Conservation (phyloP, 2,329 filamentous ascomycete species). For the Chrysoporthe deuterocubensis region DNA sequence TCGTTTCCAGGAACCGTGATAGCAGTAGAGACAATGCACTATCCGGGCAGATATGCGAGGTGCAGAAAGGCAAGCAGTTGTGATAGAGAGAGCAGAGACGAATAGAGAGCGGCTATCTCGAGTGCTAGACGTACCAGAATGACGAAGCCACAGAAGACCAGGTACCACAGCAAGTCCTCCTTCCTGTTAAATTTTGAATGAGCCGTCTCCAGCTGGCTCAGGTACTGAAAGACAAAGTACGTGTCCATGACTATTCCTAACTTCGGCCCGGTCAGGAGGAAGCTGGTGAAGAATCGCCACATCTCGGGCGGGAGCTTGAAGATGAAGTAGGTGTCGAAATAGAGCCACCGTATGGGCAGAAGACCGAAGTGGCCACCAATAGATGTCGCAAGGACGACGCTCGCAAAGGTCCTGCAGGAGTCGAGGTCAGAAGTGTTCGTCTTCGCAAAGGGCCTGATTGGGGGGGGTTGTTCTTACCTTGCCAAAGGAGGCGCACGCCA, state of each 20-base stretch:
- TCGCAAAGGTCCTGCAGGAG: slow-evolving; percentile 65
- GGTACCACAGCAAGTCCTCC: slow-evolving; percentile 81
- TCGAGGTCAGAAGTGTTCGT: slow-evolving; percentile 6
- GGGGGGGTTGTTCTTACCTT: slow-evolving; percentile 40
- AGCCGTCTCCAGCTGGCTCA: slow-evolving; percentile 72
- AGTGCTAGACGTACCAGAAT: slow-evolving; percentile 72
- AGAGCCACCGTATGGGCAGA: slow-evolving; percentile 53
- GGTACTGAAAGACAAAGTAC: slow-evolving; percentile 80
- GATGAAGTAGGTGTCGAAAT: slow-evolving; percentile 58
- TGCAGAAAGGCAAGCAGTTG: slow-evolving; percentile 29
- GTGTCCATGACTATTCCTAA: slow-evolving; percentile 70
- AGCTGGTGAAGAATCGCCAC: slow-evolving; percentile 49
- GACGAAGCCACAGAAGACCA: slow-evolving; percentile 70
- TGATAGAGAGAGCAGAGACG: slow-evolving; percentile 49
- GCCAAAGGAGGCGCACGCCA: slow-evolving; percentile 48
- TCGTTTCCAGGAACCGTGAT: slow-evolving; percentile 84
- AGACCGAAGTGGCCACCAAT: slow-evolving; percentile 62
- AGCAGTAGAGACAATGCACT: slow-evolving; percentile 67
- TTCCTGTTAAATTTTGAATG: slow-evolving; percentile 74
- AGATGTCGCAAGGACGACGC: slow-evolving; percentile 66
- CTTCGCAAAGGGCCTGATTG: neutral
- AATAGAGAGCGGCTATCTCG: neutral
- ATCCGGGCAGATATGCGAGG: slow-evolving; percentile 80
- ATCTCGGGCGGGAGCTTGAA: slow-evolving; percentile 57
- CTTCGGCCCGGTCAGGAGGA: slow-evolving; percentile 45